Evolutionary conservation across 2,329 filamentous ascomycete species (phyloP), one percentile per base, ranked within the genome.

Genomic region (Phialophora tarda): DNA sequence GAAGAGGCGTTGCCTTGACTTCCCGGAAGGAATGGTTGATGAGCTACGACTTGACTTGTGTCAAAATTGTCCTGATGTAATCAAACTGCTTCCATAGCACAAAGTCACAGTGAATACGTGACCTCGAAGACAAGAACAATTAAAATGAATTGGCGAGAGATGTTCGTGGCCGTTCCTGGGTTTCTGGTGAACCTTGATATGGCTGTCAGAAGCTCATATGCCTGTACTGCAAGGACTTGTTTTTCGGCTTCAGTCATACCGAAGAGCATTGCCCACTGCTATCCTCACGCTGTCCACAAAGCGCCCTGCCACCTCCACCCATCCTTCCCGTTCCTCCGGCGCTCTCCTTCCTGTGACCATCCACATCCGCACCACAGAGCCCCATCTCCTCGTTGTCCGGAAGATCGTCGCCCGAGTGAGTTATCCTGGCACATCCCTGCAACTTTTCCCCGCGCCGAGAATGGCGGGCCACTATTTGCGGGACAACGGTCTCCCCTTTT

Each of bases 371-470:
- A n/a, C 38, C 38, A 44, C 17, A n/a, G 14, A 44, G 14, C 38
- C 38, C 38, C 38, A 44, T 44, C 17, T 41, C 14, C 38, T 44
- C 38, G 38, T 44, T 21, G 17, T 44, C 38, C 38, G 38, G 38
- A 44, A 7, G 38, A 44, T 44, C 38, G 38, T 44, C 38, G 38
- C n/a, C 38, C 38, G 38, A 44, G 6, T n/a, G 38, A 44, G 17
- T n/a, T n/a, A 8, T 8, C 17, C 17, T 53, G 5, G 50, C 50
- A 6, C 28, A 32, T 28, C 32, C 53, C 53, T 51, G 38, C 54
- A 38, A n/a, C 12, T 7, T 28, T 66, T 63, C 64, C 59, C 64
- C 63, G 63, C 63, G 63, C 57, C 50, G 30, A 50, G 38, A 11
- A 30, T 48, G 30, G 47, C 21, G 38, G 24, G 24, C 34, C 55